Percentiles rank a stretch among this genome's conserved stretches.
Conservation (phyloP, 495 filamentous ascomycete species). For the Gamarada debralockiae region DNA sequence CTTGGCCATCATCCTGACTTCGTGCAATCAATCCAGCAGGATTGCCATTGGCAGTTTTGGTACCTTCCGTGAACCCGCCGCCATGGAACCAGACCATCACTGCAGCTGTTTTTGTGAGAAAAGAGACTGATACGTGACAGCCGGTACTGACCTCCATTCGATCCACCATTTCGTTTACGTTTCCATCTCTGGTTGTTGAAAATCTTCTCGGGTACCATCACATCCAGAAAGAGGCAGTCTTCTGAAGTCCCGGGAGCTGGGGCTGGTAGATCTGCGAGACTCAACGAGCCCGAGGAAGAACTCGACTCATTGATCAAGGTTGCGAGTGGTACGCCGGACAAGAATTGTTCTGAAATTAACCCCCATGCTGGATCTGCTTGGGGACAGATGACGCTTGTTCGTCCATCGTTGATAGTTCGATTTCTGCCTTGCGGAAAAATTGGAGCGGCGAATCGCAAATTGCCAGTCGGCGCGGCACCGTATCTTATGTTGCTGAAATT, state of each 20-base stretch:
- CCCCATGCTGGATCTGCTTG: conserved; percentile 9
- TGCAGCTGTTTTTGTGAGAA: background rate
- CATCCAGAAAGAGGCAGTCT: conserved; percentile 49
- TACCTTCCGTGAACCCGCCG: conserved; percentile 52
- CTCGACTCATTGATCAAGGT: background rate
- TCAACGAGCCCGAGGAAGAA: conserved; percentile 4
- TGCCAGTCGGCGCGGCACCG: conserved; percentile 49
- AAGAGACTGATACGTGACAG: no score
- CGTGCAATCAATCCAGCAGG: conserved; percentile 41
- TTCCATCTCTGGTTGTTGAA: conserved; percentile 30
- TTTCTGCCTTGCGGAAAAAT: conserved; percentile 22
- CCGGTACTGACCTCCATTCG: conserved; percentile 3
- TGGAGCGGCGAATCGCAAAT: conserved; percentile 48
- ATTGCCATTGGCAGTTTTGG: conserved; percentile 41
- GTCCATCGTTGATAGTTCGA: conserved; percentile 10
- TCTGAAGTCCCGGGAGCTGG: conserved; percentile 21
- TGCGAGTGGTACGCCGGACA: background rate
- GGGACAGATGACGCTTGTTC: conserved; percentile 1
- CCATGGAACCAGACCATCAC: conserved; percentile 56
- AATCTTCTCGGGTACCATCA: conserved; percentile 41
- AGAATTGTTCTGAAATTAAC: background rate
- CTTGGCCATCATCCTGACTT: conserved; percentile 30
- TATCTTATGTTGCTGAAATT: conserved; percentile 61
- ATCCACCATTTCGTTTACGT: conserved; percentile 1
- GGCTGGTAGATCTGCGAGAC: conserved; percentile 6